These are phyloP conservation scores for Aspergillus neoniger DNA, from an alignment of 2,329 filamentous ascomycete species.

Conservation along the genomic window DNA sequence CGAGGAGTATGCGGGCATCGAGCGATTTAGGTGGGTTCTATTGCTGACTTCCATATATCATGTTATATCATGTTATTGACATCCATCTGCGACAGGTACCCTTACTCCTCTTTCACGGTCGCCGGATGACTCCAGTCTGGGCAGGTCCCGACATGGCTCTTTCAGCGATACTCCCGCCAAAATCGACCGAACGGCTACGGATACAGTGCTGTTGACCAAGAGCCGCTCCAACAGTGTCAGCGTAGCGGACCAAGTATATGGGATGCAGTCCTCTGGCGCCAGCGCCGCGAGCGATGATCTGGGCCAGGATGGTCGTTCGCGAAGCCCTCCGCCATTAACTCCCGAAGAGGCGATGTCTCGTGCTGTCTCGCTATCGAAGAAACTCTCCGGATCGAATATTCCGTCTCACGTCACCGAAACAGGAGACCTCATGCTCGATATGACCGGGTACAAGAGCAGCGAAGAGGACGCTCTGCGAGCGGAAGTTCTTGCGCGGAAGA, in stretches of 20 bases:
- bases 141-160: conserved; percentile 29
- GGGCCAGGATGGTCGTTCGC: conserved; percentile 53
- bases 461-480: conserved; percentile 90
- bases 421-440: conserved; percentile 95
- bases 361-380: conserved; percentile 81
- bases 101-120: conserved; percentile 45
- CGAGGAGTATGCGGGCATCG: conserved; percentile 40
- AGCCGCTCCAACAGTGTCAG: conserved; percentile 29
- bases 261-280: conserved; percentile 10
- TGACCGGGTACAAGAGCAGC: conserved; percentile 93
- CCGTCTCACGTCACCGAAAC: conserved; percentile 88
- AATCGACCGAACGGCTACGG: conserved; percentile 56
- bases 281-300: conserved; percentile 17
- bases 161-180: conserved; percentile 40
- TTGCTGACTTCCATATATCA: background rate
- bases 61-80: background rate
- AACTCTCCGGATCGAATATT: conserved; percentile 86
- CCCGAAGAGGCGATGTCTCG: conserved; percentile 77
- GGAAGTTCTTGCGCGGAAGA: conserved; percentile 89
- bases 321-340: conserved; percentile 74
- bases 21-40: conserved; percentile 48
- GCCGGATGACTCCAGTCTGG: conserved; percentile 33
- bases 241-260: conserved; percentile 16
- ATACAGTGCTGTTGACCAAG: conserved; percentile 53
- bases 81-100: conserved; percentile 32